Conservation (phyloP, 2,329 filamentous ascomycete species). For the Fusarium bulbicola region DNA sequence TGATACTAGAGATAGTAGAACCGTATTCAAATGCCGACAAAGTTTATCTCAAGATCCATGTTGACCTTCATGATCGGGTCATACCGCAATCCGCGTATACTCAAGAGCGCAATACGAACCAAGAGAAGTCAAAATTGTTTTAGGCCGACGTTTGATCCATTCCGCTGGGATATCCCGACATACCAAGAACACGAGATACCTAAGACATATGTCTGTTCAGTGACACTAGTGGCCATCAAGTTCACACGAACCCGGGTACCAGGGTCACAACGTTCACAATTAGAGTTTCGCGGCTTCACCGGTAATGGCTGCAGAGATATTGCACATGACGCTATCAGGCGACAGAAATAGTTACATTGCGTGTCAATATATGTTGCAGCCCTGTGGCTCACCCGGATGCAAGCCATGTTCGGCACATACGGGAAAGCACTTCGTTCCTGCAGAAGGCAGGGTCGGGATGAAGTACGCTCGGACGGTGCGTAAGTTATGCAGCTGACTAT, state of each 20-base stretch:
- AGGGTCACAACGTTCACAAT: neutral
- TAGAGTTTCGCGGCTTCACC: constrained; percentile 2
- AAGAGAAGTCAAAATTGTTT: neutral
- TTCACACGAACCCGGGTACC: neutral
- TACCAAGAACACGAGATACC: neutral
- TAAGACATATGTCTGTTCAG: neutral
- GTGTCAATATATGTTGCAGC: neutral
- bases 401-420: neutral
- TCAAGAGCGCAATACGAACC: neutral
- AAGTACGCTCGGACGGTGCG: neutral
- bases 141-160: neutral
- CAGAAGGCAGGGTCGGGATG: neutral
- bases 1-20: neutral
- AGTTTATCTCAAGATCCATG: neutral
- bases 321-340: constrained; percentile 2
- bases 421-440: neutral
- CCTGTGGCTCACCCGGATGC: neutral
- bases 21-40: neutral
- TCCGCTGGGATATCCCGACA: neutral
- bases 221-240: neutral
- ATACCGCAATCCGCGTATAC: neutral
- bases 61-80: neutral
- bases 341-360: neutral
- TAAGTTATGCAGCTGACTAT: neutral
- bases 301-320: neutral